A percentile compares a stretch with the other conserved stretches of the same genome.
Evolutionary conservation across 2,329 filamentous ascomycete species (phyloP).

Genomic region (Juglanconis oblonga): DNA sequence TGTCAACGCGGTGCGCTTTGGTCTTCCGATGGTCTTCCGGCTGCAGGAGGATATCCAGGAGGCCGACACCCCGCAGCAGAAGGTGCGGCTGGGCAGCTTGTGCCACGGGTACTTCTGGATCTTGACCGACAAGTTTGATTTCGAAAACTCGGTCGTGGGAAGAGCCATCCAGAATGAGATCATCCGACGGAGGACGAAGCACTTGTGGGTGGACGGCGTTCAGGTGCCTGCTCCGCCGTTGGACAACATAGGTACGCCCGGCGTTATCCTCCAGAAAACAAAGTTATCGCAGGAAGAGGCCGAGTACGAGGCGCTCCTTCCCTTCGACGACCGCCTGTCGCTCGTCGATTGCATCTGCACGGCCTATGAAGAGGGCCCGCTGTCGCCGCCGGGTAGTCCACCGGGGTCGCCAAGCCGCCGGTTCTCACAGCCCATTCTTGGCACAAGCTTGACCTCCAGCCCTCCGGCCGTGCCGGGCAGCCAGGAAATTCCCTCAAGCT

Average conservation of each 20-base stretch:
- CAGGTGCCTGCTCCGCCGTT: slow-evolving; percentile 66
- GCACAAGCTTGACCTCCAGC: slow-evolving; percentile 40
- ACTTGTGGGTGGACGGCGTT: slow-evolving; percentile 76
- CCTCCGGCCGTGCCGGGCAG: slow-evolving; percentile 35
- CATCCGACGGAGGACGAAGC: slow-evolving; percentile 65
- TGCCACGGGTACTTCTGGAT: slow-evolving; percentile 89
- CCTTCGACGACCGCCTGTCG: slow-evolving; percentile 70
- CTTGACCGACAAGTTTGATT: slow-evolving; percentile 72
- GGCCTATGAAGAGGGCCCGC: slow-evolving; percentile 61
- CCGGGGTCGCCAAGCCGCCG: slow-evolving; percentile 65
- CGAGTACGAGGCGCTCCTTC: slow-evolving; percentile 63
- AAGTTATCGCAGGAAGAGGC: slow-evolving; percentile 51
- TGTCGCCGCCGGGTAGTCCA: slow-evolving; percentile 68
- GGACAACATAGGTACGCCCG: slow-evolving; percentile 57
- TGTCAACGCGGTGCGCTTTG: slow-evolving; percentile 75
- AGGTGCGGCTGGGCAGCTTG: slow-evolving; percentile 77
- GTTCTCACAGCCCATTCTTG: slow-evolving; percentile 60
- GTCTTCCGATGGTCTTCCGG: slow-evolving; percentile 83
- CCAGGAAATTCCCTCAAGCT: slow-evolving; percentile 60
- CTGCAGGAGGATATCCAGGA: slow-evolving; percentile 80
- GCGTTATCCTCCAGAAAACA: slow-evolving; percentile 40
- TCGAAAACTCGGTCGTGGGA: slow-evolving; percentile 68
- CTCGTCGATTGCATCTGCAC: slow-evolving; percentile 73
- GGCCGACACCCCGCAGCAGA: slow-evolving; percentile 63
- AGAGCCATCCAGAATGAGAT: slow-evolving; percentile 74